Evolutionary conservation across 1,284 basidiomycete species (phyloP).

Genomic region (Ustilago tritici): DNA sequence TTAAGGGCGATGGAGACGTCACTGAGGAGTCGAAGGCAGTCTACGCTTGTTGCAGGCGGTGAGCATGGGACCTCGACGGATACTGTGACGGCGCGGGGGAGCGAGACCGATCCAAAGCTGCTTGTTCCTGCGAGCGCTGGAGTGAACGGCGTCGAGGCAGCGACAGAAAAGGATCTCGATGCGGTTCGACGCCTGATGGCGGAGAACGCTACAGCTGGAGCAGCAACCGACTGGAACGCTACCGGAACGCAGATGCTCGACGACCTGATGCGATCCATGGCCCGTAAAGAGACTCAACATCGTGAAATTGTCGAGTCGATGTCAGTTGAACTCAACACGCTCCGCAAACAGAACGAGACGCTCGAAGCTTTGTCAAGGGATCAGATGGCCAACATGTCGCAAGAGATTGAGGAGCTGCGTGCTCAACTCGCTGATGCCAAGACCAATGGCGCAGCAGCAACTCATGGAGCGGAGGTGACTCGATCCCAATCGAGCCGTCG

Average conservation of each 20-base stretch:
- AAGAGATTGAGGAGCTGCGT: slow-evolving; percentile 77
- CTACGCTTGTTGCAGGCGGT: background rate
- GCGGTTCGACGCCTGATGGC: slow-evolving; percentile 41
- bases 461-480: background rate
- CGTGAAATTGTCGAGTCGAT: slow-evolving; percentile 81
- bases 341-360: slow-evolving; percentile 82
- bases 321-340: slow-evolving; percentile 76
- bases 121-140: background rate
- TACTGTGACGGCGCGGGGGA: background rate
- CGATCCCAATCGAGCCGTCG: slow-evolving; percentile 15
- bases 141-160: slow-evolving; percentile 5
- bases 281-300: slow-evolving; percentile 88
- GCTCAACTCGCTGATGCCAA: slow-evolving; percentile 72
- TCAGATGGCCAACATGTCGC: slow-evolving; percentile 87
- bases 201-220: background rate
- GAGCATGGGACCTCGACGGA: slow-evolving; percentile 1
- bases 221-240: slow-evolving; percentile 13
- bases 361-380: slow-evolving; percentile 81
- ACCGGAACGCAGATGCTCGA: slow-evolving; percentile 39
- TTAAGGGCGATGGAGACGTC: slow-evolving; percentile 47
- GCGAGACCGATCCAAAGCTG: slow-evolving; percentile 8
- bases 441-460: background rate
- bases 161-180: slow-evolving; percentile 45
- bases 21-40: slow-evolving; percentile 22
- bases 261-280: slow-evolving; percentile 77